These are phyloP conservation scores for Blastomyces emzantsi DNA, from an alignment of 2,329 filamentous ascomycete species.

Conservation along the genomic window DNA sequence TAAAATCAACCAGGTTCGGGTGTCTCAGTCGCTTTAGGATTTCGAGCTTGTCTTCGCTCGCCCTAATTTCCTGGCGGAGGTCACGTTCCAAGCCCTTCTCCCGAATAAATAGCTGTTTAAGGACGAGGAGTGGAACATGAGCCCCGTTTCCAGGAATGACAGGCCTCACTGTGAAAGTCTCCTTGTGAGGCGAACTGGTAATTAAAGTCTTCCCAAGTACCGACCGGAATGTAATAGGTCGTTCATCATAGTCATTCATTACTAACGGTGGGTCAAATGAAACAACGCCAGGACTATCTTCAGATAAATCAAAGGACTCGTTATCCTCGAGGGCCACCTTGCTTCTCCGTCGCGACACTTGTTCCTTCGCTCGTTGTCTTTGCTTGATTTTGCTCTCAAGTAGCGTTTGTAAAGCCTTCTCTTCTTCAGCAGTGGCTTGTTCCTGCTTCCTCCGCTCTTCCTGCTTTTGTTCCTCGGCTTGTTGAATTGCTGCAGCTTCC, in stretches of 20 bases:
- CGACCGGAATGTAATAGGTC: conserved; percentile 57
- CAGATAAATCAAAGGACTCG: conserved; percentile 23
- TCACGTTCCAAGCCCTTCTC: conserved; percentile 52
- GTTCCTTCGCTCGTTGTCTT: conserved; percentile 30
- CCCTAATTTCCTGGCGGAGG: conserved; percentile 67
- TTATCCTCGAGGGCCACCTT: conserved; percentile 27
- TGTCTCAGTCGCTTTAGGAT: conserved; percentile 66
- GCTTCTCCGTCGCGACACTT: conserved; percentile 32
- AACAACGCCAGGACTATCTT: conserved; percentile 31
- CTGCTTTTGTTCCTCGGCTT: conserved; percentile 42
- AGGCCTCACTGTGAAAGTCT: conserved; percentile 59
- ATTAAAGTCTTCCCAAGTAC: conserved; percentile 62
- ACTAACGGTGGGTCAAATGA: conserved; percentile 40
- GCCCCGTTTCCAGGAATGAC: conserved; percentile 48
- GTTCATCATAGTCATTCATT: conserved; percentile 55
- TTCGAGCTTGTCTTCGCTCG: conserved; percentile 67
- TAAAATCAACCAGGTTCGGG: conserved; percentile 64
- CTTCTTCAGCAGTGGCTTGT: conserved; percentile 33
- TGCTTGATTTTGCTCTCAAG: conserved; percentile 33
- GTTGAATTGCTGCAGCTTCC: conserved; percentile 53
- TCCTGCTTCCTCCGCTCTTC: conserved; percentile 41
- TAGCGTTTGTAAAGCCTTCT: conserved; percentile 31
- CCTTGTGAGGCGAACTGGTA: conserved; percentile 56
- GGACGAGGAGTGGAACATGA: conserved; percentile 53
- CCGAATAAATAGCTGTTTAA: conserved; percentile 61